phyloP scores from a whole-genome alignment of 2,329 filamentous ascomycete genomes.

The Aspergillus pseudotamarii region DNA sequence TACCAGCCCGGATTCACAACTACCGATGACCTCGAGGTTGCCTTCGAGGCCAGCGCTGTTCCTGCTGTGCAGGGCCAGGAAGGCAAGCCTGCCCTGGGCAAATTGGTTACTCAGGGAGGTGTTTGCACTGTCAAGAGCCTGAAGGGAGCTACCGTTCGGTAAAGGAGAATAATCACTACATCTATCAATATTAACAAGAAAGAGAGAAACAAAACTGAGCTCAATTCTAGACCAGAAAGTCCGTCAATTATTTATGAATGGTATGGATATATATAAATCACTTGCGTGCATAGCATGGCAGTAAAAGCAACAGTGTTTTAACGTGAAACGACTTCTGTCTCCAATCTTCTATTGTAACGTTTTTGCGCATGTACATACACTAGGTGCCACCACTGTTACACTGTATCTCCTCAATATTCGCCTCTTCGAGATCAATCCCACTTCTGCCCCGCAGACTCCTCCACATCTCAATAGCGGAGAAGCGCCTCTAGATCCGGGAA shows the following conservation, averaged over 20 bases:
- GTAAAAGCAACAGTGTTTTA: constrained; percentile 11
- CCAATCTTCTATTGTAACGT: neutral
- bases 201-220: constrained; percentile 12
- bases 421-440: neutral
- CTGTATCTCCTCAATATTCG: neutral
- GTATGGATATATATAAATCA: constrained; percentile 4
- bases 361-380: neutral
- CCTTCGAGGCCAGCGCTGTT: constrained; percentile 78
- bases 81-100: constrained; percentile 57
- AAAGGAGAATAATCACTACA: constrained; percentile 36
- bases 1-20: constrained; percentile 97
- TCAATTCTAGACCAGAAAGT: neutral
- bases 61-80: constrained; percentile 72
- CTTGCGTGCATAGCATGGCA: constrained; percentile 6
- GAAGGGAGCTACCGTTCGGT: constrained; percentile 80
- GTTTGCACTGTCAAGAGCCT: constrained; percentile 82
- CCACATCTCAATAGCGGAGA: neutral
- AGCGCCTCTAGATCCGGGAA: neutral
- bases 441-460: neutral
- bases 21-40: constrained; percentile 76
- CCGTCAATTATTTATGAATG: constrained; percentile 1
- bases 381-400: neutral
- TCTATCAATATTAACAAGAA: constrained; percentile 15
- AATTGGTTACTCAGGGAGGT: constrained; percentile 77
- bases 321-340: constrained; percentile 12